Evolutionary conservation across 140 eudicot species (phyloP).

Genomic region (Cichorium intybus): DNA sequence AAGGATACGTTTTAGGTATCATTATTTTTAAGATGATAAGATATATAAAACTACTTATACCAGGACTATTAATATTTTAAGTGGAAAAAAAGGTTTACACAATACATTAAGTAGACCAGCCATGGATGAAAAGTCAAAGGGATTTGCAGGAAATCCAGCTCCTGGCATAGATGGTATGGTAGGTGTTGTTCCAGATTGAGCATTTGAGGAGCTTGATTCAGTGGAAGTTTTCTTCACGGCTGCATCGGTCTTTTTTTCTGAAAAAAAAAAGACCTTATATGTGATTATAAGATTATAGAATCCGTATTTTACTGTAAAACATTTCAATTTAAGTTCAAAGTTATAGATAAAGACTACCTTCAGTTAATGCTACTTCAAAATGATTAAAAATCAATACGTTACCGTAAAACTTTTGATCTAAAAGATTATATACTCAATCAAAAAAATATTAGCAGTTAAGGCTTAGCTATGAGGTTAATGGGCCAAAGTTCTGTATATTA

Average conservation of each 20-base stretch:
- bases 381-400: neutral
- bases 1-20: neutral
- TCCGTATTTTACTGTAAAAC: no score
- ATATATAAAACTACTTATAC: neutral
- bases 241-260: slow-evolving; percentile 40
- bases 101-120: slow-evolving; percentile 80
- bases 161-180: slow-evolving; percentile 32
- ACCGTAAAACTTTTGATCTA: neutral
- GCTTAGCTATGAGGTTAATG: neutral
- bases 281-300: no score
- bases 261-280: neutral
- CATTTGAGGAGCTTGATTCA: slow-evolving; percentile 36
- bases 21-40: neutral
- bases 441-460: neutral
- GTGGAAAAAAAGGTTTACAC: neutral
- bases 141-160: slow-evolving; percentile 60
- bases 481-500: neutral
- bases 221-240: slow-evolving; percentile 29
- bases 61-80: neutral
- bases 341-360: neutral
- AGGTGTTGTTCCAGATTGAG: slow-evolving; percentile 37
- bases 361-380: neutral
- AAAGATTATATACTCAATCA: neutral
- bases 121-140: slow-evolving; percentile 92
- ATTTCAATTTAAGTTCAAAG: neutral